Evolutionary conservation across 768 basidiomycete species (phyloP).

Genomic region (Podaxis mareebaensis): DNA sequence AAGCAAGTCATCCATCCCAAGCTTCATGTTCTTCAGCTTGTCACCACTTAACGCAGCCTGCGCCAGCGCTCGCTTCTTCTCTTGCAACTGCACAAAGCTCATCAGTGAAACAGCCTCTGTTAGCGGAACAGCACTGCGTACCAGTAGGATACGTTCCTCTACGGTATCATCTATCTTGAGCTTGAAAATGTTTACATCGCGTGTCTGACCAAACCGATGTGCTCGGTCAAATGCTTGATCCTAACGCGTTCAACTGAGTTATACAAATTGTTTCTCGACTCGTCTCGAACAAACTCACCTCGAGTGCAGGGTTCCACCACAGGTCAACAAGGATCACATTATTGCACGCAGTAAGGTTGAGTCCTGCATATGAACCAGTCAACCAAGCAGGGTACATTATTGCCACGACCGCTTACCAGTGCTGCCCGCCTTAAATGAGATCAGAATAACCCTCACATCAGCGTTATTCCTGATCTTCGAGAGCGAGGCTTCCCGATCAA

Average conservation of each 20-base stretch:
- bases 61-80: conserved; percentile 85
- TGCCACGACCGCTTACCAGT: conserved; percentile 56
- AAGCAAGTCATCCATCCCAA: conserved; percentile 85
- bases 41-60: conserved; percentile 85
- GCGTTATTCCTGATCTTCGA: conserved; percentile 66
- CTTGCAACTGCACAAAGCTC: conserved; percentile 62
- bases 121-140: conserved; percentile 27
- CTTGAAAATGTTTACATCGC: conserved; percentile 86
- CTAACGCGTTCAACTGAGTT: conserved; percentile 30
- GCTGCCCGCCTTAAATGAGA: conserved; percentile 95
- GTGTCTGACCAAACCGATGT: conserved; percentile 87
- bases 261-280: conserved; percentile 8
- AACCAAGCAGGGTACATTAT: conserved; percentile 9
- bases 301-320: conserved; percentile 94
- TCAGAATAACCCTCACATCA: conserved; percentile 75
- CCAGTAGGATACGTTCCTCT: conserved; percentile 81
- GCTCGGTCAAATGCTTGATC: conserved; percentile 95
- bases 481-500: conserved; percentile 74
- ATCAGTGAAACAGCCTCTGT: conserved; percentile 1
- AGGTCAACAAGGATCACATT: conserved; percentile 91
- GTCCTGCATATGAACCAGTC: conserved; percentile 43
- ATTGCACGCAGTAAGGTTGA: conserved; percentile 92
- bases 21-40: conserved; percentile 80
- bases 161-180: conserved; percentile 86
- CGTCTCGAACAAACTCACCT: conserved; percentile 44